phyloP scores from a whole-genome alignment of 2,329 filamentous ascomycete genomes.

The Fusarium verrucosum region DNA sequence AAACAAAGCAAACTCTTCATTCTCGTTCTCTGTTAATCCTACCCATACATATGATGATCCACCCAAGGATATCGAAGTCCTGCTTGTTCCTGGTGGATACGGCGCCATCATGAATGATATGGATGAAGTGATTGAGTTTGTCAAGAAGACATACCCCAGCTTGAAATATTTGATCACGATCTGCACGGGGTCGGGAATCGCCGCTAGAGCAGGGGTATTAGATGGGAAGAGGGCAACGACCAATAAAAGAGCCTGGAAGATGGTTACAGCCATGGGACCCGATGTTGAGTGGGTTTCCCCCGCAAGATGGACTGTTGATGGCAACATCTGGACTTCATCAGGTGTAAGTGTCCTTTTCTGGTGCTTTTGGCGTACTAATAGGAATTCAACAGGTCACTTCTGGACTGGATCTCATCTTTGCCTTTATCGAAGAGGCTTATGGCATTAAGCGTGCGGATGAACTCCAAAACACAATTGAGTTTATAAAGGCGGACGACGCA shows the following conservation, averaged over 20 bases:
- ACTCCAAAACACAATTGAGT: background rate
- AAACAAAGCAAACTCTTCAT: background rate
- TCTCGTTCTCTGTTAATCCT: background rate
- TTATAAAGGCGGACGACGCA: background rate
- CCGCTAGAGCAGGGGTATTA: conserved; percentile 58
- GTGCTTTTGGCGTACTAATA: background rate
- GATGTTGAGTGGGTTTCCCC: conserved; percentile 62
- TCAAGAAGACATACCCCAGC: background rate
- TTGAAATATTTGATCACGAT: background rate
- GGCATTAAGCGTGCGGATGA: background rate
- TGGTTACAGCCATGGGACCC: conserved; percentile 49
- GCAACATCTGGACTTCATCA: conserved; percentile 69
- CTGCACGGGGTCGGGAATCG: background rate
- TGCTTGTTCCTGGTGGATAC: background rate
- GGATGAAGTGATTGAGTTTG: background rate
- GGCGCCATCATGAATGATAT: background rate
- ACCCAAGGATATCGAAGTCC: background rate
- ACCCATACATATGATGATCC: background rate
- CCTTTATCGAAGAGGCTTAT: background rate
- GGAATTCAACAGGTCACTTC: background rate
- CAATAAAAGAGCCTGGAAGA: conserved; percentile 62
- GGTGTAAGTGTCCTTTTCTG: conserved; percentile 53
- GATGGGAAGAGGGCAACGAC: conserved; percentile 67
- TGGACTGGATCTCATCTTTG: background rate
- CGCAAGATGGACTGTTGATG: conserved; percentile 68